Percentiles rank a stretch among this genome's conserved stretches.
Evolutionary conservation across 2,329 filamentous ascomycete genomes (phyloP).

Genomic region (Diplodia scrobiculata): DNA sequence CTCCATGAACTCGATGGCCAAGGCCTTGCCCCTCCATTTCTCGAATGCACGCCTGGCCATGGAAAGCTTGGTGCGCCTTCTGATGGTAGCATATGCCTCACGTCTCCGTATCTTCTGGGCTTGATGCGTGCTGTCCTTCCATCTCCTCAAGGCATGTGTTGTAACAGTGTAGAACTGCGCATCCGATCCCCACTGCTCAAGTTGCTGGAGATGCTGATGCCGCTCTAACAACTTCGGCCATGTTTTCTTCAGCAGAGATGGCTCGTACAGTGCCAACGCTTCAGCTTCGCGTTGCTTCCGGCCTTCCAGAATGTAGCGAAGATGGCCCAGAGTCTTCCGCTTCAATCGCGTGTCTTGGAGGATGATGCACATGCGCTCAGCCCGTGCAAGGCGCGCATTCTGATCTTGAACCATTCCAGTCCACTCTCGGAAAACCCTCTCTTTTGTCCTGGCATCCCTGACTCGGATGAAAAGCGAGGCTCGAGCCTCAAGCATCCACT

Average conservation of each 20-base stretch:
- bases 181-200: conserved; percentile 58
- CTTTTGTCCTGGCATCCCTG: conserved; percentile 39
- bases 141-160: conserved; percentile 54
- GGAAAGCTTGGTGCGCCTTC: conserved; percentile 57
- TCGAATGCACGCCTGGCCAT: conserved; percentile 50
- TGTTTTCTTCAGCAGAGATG: conserved; percentile 44
- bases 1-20: conserved; percentile 33
- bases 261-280: conserved; percentile 48
- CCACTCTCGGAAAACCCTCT: conserved; percentile 38
- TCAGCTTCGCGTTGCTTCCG: conserved; percentile 40
- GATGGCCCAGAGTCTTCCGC: conserved; percentile 31
- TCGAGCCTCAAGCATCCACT: conserved; percentile 60
- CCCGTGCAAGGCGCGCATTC: conserved; percentile 37
- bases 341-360: conserved; percentile 39
- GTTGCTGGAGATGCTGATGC: conserved; percentile 49
- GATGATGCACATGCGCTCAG: conserved; percentile 39
- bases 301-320: conserved; percentile 37
- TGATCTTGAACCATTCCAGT: conserved; percentile 36
- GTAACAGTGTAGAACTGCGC: conserved; percentile 60
- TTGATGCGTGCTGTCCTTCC: conserved; percentile 55
- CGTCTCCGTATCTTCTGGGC: conserved; percentile 57
- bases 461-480: conserved; percentile 47
- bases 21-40: conserved; percentile 42
- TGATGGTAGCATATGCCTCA: conserved; percentile 58
- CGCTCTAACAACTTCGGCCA: conserved; percentile 44